Base-by-base conservation (phyloP, 2,329 filamentous ascomycete genomes). In the Talaromyces sp. region DNA sequence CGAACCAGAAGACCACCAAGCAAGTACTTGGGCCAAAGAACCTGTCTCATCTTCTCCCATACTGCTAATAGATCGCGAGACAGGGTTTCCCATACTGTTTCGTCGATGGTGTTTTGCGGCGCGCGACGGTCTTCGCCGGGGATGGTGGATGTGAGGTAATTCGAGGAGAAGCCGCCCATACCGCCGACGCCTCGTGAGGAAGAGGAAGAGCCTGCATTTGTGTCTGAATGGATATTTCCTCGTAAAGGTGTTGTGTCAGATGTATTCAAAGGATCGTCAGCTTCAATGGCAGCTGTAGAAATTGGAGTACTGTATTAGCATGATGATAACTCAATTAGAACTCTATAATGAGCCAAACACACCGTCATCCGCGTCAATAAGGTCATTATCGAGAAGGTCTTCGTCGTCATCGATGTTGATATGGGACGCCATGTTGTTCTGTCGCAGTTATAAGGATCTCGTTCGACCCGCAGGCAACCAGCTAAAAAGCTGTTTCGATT, bases 21-120 rank as follows among this genome's bases (percentile, higher is more conserved):
- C 51, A 99, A 82, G 77, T 97, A 97, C 70, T 92, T 92, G 17
- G 94, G 94, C 76, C 91, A 99, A 61, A 99, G 84, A 39, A 99
- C 94, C 79, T 97, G 93, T 73, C 89, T 87, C 87, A 99, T 91
- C 81, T 99, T 99, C 77, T 90, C 89, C 93, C 94, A 97, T 36
- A 97, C 91, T 25, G 91, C 94, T 7, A 93, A 77, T 64, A 99
- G 78, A 73, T 99, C 94, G 65, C 94, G 88, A 54, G 89, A 90
- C 61, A 99, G 80, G n/a, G 94, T 99, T 43, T 93, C 90, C 94
- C 94, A 99, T 40, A 99, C 94, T 1, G 86, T 87, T 77, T 99
- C 94, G 74, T 99, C 94, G 73, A 99, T 95, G 46, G 94, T 99
- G 77, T 95, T 96, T 64, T 88, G 86, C 7, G 91, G 84, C 15